Conservation (phyloP, 1,139 yeast genomes). For the Arxiozyma telluris region DNA sequence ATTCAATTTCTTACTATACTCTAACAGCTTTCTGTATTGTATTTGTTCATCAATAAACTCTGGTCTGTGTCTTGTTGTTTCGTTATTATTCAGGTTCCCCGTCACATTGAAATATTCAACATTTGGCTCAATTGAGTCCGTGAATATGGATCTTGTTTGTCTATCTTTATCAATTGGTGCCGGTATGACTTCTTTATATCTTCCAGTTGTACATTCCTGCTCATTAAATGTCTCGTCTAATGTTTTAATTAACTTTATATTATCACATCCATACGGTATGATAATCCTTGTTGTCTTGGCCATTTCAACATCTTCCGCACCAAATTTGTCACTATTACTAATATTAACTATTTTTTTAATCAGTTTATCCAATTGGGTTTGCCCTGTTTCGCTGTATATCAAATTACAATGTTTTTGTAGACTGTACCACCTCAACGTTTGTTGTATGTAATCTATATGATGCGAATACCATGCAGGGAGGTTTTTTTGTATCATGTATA, state of each 20-base stretch:
- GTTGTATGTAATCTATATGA: conserved; percentile 20
- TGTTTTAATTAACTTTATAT: conserved; percentile 42
- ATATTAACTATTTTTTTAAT: background rate
- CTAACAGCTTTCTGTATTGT: background rate
- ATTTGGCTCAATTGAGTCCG: background rate
- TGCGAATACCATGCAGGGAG: conserved; percentile 16
- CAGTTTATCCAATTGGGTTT: background rate
- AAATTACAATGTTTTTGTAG: conserved; percentile 10
- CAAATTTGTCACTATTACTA: conserved; percentile 9
- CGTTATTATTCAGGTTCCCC: background rate
- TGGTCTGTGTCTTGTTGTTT: background rate
- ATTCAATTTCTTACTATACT: background rate
- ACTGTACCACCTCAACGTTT: conserved; percentile 15
- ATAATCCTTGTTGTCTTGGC: conserved; percentile 34
- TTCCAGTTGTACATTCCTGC: background rate
- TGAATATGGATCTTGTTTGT: background rate
- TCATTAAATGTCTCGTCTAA: conserved; percentile 31
- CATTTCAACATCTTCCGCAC: conserved; percentile 13
- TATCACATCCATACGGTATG: conserved; percentile 46
- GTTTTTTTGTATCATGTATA: conserved; percentile 13
- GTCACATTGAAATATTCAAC: background rate
- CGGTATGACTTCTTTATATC: background rate
- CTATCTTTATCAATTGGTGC: background rate
- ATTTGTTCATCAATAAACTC: background rate
- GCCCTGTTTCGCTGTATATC: conserved; percentile 10